Evolutionary conservation across 257 asterid genomes (phyloP), one percentile per base, ranked within the genome.

Genomic region (Misopates orontium): DNA sequence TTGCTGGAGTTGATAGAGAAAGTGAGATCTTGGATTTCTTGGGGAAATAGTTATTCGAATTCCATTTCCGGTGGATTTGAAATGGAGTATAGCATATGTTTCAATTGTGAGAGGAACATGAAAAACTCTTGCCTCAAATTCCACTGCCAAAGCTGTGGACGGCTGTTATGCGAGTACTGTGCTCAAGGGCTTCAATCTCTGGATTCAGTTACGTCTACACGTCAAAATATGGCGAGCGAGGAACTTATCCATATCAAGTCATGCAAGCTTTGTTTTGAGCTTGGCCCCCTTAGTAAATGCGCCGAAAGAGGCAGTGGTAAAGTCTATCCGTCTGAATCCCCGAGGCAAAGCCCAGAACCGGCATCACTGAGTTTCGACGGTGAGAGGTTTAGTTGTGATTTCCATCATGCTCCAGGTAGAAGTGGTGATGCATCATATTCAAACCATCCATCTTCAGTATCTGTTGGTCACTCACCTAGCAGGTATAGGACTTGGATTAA

Each of bases 311-410:
- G 84, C 78, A 72, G 82, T 62, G 89, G 82, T 67, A 85, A 87
- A 80, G 60, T 93, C 66, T 68, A 87, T 75, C 97, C 97, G 42
- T 82, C 88, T 52, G 97, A 87, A 70, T 87, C 94, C 62, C 91
- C 96, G 1, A 79, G 88, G 62, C 81, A 73, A 75, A 82, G 87
- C 86, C 88, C 92, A 8, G 95, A 90, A 71, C 91, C 90, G 36
- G 84, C 83, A 20, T 90, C 96, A 64, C 95, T 95, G 39, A 71
- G 78, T 85, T 88, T 82, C 74, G 79, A 82, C 79, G 90, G 79
- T 73, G 98, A 86, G 79, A 70, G 77, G 62, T 73, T 82, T 70
- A 84, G 67, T 60, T 82, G 67, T 62, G 61, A 73, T 78, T 82
- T 81, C 62, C 88, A 81, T 23, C 78, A 67, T 64, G 83, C 83